Evolutionary conservation across 2,329 filamentous ascomycete genomes (phyloP).

Genomic region (Claviceps quebecensis): DNA sequence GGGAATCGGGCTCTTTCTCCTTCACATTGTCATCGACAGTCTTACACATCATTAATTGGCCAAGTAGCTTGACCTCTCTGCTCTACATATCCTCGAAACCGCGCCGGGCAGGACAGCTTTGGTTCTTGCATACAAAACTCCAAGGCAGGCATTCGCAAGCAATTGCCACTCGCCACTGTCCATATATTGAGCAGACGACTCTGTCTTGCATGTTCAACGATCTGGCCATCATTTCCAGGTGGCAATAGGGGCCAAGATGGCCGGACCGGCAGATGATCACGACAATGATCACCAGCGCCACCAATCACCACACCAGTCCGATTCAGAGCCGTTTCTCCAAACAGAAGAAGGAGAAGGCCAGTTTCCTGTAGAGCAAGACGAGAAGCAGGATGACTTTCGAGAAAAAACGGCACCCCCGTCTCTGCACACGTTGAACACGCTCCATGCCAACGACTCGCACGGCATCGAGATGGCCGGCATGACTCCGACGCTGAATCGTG

Average conservation of each 20-base stretch:
- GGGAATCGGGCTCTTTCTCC: too few relatives aligned
- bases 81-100: too few relatives aligned
- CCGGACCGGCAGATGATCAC: slow-evolving; percentile 1
- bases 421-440: slow-evolving; percentile 18
- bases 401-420: slow-evolving; percentile 15
- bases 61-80: too few relatives aligned
- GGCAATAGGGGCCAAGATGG: slow-evolving; percentile 1
- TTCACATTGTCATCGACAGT: too few relatives aligned
- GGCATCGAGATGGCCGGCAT: slow-evolving; percentile 8
- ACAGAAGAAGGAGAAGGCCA: neutral
- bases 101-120: too few relatives aligned
- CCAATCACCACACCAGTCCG: neutral
- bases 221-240: too few relatives aligned
- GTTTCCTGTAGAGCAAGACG: neutral
- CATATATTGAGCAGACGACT: too few relatives aligned
- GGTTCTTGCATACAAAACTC: too few relatives aligned
- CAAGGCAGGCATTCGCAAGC: too few relatives aligned
- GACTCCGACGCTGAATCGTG: slow-evolving; percentile 17
- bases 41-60: too few relatives aligned
- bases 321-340: slow-evolving; percentile 3
- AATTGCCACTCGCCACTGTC: too few relatives aligned
- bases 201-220: too few relatives aligned
- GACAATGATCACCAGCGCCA: slow-evolving; percentile 2
- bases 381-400: slow-evolving; percentile 8
- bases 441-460: slow-evolving; percentile 13